These are phyloP conservation scores for Tritrichomonas foetus DNA, from an alignment of 208 protist genomes.

Conservation along the genomic window DNA sequence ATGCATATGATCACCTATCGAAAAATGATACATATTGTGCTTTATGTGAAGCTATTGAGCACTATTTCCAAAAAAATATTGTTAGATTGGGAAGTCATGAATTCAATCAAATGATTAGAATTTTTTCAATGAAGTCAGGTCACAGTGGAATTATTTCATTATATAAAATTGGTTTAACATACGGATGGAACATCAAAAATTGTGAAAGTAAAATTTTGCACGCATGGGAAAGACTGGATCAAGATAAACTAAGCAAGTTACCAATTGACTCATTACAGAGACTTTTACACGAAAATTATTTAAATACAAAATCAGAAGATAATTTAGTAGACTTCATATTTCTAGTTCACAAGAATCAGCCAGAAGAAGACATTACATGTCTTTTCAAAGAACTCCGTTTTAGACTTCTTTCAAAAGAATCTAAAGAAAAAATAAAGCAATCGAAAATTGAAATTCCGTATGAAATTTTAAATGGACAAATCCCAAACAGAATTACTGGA, in stretches of 20 bases:
- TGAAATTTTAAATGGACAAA: neutral
- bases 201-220: neutral
- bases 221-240: neutral
- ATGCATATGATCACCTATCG: neutral
- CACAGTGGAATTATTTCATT: slow-evolving; percentile 11
- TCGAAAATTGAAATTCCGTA: neutral
- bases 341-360: neutral
- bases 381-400: neutral
- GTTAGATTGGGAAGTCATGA: neutral
- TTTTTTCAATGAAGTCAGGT: neutral
- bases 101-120: neutral
- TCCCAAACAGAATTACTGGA: too few species aligned
- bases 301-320: neutral
- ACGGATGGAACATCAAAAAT: neutral
- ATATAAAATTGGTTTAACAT: neutral
- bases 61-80: neutral
- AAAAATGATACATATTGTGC: neutral
- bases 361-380: neutral
- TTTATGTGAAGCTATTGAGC: neutral
- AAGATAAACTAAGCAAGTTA: neutral
- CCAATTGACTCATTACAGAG: neutral
- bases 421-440: neutral
- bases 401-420: neutral
- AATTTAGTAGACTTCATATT: neutral
- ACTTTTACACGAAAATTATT: neutral